Conservation (phyloP, 1,284 basidiomycete species). For the Boletus holoroseus region DNA sequence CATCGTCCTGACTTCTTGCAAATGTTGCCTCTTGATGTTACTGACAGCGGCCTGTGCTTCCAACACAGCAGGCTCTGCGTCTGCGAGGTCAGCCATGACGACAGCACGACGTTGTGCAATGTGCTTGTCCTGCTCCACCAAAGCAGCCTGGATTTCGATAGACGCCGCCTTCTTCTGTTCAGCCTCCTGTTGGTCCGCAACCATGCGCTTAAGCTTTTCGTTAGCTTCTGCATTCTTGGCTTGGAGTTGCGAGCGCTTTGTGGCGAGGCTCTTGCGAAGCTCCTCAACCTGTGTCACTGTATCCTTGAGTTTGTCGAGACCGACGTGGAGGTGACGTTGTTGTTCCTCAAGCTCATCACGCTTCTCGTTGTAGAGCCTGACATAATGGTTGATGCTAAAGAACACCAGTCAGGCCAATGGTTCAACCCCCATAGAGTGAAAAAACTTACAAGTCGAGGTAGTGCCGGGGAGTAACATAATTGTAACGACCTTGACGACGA, state of each 20-base stretch:
- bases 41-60: constrained; percentile 95
- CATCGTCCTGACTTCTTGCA: constrained; percentile 98
- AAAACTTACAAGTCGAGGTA: constrained; percentile 94
- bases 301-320: constrained; percentile 93
- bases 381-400: constrained; percentile 91
- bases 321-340: constrained; percentile 97
- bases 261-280: constrained; percentile 89
- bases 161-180: constrained; percentile 97
- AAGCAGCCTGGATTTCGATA: constrained; percentile 90
- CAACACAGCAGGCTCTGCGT: constrained; percentile 94
- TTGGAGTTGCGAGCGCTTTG: constrained; percentile 89
- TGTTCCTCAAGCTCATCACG: constrained; percentile 99
- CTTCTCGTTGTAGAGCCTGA: constrained; percentile 94
- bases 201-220: constrained; percentile 97
- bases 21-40: constrained; percentile 95
- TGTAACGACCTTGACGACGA: constrained; percentile 87
- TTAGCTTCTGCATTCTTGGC: constrained; percentile 95
- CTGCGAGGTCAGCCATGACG: constrained; percentile 93
- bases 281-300: constrained; percentile 97
- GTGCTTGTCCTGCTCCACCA: constrained; percentile 85
- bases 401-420: constrained; percentile 11
- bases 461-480: constrained; percentile 97
- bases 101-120: constrained; percentile 85
- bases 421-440: constrained; percentile 6
- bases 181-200: constrained; percentile 96